Base-by-base conservation (phyloP, 257 asterid species). In the Perilla frutescens region DNA sequence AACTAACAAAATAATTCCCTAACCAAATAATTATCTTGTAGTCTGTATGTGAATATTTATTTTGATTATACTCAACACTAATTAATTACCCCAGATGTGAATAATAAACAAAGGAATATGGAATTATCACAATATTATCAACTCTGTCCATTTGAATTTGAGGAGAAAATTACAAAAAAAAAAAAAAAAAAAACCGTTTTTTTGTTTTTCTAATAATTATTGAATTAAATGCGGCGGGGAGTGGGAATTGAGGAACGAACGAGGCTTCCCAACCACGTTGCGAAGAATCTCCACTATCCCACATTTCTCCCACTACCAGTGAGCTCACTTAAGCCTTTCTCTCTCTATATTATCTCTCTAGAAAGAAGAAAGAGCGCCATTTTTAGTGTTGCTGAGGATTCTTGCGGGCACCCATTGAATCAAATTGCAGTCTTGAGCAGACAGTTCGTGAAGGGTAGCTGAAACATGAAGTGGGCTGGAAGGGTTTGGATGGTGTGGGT, bases 401-500 rank as follows among this genome's bases (percentile, higher is more conserved):
- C 40, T 40, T 34, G 13, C 2, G 6, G 50, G 32, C 64, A 54
- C 32, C 56, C 69, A 70, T 57, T 32, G 7, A 64, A 26, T 7
- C 20, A 41, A 63, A 59, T 43, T 44, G 37, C 63, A 57, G 57
- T 15, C 62, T 77, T 68, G 64, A 68, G 51, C 73, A n/a, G 7
- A 14, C 59, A 51, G 45, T 49, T 64, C 4, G 47, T 32, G 77
- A 59, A 44, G 68, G 44, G 31, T 41, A 45, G 65, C 58, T 71
- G 61, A 58, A 79, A 55, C 13, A 83, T 83, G 86, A 80, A 65
- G 78, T 49, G 66, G 74, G 74, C 50, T 48, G 80, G 68, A 31
- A 70, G 78, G 79, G 73, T 76, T 79, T 75, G 78, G 81, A 72
- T 78, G 37, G 12, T 49, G 72, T 84, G 84, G 81, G 66, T 81